Base-by-base conservation (phyloP, 1,284 basidiomycete genomes). In the Moesziomyces antarcticus region DNA sequence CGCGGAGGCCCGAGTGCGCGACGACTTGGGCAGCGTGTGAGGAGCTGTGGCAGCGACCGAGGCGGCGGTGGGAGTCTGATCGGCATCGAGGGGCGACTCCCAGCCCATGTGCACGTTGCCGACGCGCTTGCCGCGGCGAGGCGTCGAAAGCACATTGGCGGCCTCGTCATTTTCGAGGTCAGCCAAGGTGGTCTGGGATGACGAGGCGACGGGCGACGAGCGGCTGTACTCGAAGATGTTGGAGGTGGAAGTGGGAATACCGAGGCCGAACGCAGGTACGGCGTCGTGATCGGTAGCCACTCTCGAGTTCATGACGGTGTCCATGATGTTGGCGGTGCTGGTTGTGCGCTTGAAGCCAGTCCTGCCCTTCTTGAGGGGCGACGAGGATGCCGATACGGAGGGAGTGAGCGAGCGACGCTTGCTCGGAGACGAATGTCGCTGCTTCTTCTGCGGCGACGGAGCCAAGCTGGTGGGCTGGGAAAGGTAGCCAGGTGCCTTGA, bases 91-190 rank as follows among this genome's bases (percentile, higher is more conserved):
- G 41, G 71, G 71, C 14, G 66, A 69, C 37, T 50, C 50, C 73
- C 73, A 75, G n/a, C 73, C 73, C 73, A 75, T 72, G 56, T 75
- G 22, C 42, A 75, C 73, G 24, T 72, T 63, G 37, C 69, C 73
- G 18, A 75, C 60, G 25, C 73, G 51, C 56, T 70, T 73, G 43
- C 73, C 73, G 21, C 73, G 60, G 5, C 73, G 58, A 41, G 73
- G 73, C 1, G 73, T 72, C 2, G 64, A 64, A n/a, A 73, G 70
- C 46, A 73, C 59, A 30, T 68, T 68, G 56, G 42, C 46, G 44
- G 45, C 44, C 35, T 52, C 48, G 13, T 70, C 22, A 24, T 52
- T 58, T 10, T 67, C 69, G 52, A 66, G 55, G 44, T 72, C 63
- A 22, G 69, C 69, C 20, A 72, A 59, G 7, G 69, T 72, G n/a